These are phyloP conservation scores for Calonectria pteridis DNA, from an alignment of 2,329 filamentous ascomycete genomes.

Conservation along the genomic window DNA sequence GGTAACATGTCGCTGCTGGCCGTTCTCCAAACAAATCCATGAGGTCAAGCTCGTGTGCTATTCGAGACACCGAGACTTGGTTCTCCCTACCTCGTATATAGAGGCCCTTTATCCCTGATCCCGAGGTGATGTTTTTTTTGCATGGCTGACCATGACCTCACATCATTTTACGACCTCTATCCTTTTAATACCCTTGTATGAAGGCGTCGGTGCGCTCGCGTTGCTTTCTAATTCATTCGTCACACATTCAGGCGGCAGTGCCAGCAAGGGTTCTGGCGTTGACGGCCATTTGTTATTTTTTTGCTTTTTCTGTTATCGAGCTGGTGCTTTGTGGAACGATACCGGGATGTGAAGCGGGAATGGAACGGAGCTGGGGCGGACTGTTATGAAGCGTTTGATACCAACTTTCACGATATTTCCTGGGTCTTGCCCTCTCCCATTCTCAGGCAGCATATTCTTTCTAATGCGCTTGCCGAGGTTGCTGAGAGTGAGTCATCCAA, in stretches of 20 bases:
- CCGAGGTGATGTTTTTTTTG: conserved; percentile 15
- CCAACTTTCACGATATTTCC: conserved; percentile 16
- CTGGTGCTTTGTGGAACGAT: conserved; percentile 26
- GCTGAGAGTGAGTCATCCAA: neutral
- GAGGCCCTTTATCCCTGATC: neutral
- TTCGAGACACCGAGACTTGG: neutral
- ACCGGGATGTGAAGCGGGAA: conserved; percentile 35
- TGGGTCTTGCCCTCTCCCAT: neutral
- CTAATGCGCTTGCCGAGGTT: conserved; percentile 4
- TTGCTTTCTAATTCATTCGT: conserved; percentile 39
- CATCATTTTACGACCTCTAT: conserved; percentile 42
- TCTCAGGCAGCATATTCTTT: conserved; percentile 1
- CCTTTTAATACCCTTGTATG: conserved; percentile 47
- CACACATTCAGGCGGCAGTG: conserved; percentile 38
- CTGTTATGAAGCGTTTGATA: conserved; percentile 26
- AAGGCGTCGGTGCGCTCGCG: conserved; percentile 38
- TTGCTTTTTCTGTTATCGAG: conserved; percentile 20
- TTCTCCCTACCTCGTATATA: conserved; percentile 1
- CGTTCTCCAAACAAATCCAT: neutral
- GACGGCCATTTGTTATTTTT: conserved; percentile 30
- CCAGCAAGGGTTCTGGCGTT: conserved; percentile 41
- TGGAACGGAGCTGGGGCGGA: conserved; percentile 22
- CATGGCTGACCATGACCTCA: conserved; percentile 27
- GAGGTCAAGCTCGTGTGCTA: neutral
- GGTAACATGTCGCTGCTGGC: conserved; percentile 24